Evolutionary conservation across 2,329 filamentous ascomycete species (phyloP).

Genomic region (Penicillium thymicola): DNA sequence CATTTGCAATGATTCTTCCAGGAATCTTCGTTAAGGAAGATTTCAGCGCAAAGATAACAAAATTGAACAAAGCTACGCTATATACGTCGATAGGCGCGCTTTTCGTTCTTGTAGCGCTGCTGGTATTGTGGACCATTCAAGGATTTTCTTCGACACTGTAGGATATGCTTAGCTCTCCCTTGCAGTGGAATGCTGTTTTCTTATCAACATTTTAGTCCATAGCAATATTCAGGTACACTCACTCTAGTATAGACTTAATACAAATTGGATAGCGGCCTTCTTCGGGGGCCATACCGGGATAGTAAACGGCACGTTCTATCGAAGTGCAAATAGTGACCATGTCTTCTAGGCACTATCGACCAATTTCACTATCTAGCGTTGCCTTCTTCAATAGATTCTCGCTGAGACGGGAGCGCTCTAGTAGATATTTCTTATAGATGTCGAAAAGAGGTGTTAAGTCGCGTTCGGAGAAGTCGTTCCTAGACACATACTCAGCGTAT

Average conservation of each 20-base stretch:
- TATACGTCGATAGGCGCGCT: constrained; percentile 6
- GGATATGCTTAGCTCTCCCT: constrained; percentile 12
- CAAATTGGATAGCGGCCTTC: neutral
- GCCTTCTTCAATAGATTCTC: constrained; percentile 17
- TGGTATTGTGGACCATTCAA: constrained; percentile 8
- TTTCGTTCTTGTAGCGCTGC: constrained; percentile 13
- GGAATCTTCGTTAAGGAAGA: neutral
- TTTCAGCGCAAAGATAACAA: constrained; percentile 11
- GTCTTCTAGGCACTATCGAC: constrained; percentile 19
- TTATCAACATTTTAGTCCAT: neutral
- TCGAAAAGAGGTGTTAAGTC: constrained; percentile 19
- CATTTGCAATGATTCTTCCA: constrained; percentile 3
- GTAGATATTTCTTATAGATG: constrained; percentile 23
- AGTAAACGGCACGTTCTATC: neutral
- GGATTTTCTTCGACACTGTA: constrained; percentile 9
- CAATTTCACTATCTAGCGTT: constrained; percentile 17
- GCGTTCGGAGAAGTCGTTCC: constrained; percentile 18
- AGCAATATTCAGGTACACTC: neutral
- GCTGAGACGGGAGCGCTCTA: constrained; percentile 7
- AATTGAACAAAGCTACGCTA: constrained; percentile 11
- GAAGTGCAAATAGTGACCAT: constrained; percentile 18
- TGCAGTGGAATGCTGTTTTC: neutral
- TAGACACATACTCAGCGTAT: constrained; percentile 21
- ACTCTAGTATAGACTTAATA: neutral
- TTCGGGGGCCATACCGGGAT: neutral